Percentiles rank a stretch among this genome's conserved stretches.
These are phyloP conservation scores for Psilocybe mexicana DNA, from an alignment of 1,284 basidiomycete species.

Conservation along the genomic window DNA sequence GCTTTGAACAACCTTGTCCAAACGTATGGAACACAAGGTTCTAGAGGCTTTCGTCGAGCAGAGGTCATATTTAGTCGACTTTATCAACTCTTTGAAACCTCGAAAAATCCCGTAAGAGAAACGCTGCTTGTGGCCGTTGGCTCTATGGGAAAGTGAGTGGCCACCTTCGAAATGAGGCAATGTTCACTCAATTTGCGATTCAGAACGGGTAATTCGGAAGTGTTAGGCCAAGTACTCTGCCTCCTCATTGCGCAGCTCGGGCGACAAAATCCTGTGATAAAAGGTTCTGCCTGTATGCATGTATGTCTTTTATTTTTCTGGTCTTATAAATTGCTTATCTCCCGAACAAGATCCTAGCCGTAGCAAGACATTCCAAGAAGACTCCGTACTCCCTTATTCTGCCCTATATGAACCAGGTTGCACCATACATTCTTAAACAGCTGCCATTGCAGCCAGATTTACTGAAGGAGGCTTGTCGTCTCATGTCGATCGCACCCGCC, in stretches of 20 bases:
- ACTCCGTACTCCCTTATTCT: slow-evolving; percentile 69
- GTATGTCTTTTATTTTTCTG: slow-evolving; percentile 35
- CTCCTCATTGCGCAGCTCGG: slow-evolving; percentile 73
- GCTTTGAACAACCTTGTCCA: slow-evolving; percentile 51
- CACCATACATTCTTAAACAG: slow-evolving; percentile 64
- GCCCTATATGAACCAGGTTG: slow-evolving; percentile 71
- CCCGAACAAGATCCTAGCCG: slow-evolving; percentile 51
- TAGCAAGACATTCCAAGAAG: slow-evolving; percentile 63
- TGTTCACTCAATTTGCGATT: neutral
- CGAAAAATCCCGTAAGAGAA: slow-evolving; percentile 53
- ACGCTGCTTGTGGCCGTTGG: slow-evolving; percentile 63
- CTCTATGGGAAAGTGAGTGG: slow-evolving; percentile 59
- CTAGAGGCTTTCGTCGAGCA: slow-evolving; percentile 34
- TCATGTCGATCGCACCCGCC: slow-evolving; percentile 53
- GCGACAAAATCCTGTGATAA: slow-evolving; percentile 64
- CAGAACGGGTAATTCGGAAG: slow-evolving; percentile 51
- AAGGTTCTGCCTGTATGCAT: slow-evolving; percentile 71
- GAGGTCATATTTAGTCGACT: slow-evolving; percentile 49
- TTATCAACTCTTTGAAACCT: slow-evolving; percentile 45
- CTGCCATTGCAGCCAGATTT: slow-evolving; percentile 60
- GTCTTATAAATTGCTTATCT: slow-evolving; percentile 14
- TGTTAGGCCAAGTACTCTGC: slow-evolving; percentile 63
- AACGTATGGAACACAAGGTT: slow-evolving; percentile 31
- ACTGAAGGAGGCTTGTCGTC: slow-evolving; percentile 62
- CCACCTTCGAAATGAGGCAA: neutral